Conservation (phyloP, 129 eudicot genomes). For the Gnaphalium uliginosum region DNA sequence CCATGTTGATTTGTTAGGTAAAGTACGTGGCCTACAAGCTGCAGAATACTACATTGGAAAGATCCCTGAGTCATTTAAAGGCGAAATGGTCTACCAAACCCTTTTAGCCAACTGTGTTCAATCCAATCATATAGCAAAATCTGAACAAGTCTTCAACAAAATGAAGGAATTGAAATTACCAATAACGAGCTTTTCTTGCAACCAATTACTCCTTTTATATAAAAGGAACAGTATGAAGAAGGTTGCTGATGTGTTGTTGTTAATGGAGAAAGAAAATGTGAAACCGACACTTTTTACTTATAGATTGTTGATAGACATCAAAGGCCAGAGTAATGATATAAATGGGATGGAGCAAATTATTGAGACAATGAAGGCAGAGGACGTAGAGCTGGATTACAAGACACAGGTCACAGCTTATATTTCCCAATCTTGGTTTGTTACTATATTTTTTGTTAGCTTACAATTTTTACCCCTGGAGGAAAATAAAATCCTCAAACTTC, state of each 20-base stretch:
- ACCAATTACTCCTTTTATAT: conserved; percentile 72
- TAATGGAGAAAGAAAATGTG: conserved; percentile 73
- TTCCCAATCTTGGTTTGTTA: neutral
- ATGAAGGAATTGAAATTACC: conserved; percentile 61
- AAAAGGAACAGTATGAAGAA: conserved; percentile 63
- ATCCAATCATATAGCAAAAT: conserved; percentile 38
- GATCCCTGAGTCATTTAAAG: conserved; percentile 56
- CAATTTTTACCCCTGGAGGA: neutral
- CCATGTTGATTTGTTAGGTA: conserved; percentile 74
- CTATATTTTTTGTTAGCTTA: neutral
- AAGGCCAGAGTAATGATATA: conserved; percentile 69
- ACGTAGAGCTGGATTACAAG: conserved; percentile 30
- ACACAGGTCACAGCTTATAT: conserved; percentile 20
- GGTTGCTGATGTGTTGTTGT: conserved; percentile 61
- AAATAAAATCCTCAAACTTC: neutral
- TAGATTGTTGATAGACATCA: conserved; percentile 57
- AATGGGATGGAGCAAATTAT: conserved; percentile 70
- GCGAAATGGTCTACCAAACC: conserved; percentile 60
- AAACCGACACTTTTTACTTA: conserved; percentile 69
- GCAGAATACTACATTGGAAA: conserved; percentile 58
- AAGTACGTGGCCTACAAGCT: conserved; percentile 57
- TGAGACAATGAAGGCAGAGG: conserved; percentile 82
- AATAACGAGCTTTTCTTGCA: conserved; percentile 52
- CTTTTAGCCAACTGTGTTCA: conserved; percentile 62
- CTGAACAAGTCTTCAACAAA: conserved; percentile 65